Conservation (phyloP, 2,329 filamentous ascomycete genomes). For the Pyrenochaeta sp. region DNA sequence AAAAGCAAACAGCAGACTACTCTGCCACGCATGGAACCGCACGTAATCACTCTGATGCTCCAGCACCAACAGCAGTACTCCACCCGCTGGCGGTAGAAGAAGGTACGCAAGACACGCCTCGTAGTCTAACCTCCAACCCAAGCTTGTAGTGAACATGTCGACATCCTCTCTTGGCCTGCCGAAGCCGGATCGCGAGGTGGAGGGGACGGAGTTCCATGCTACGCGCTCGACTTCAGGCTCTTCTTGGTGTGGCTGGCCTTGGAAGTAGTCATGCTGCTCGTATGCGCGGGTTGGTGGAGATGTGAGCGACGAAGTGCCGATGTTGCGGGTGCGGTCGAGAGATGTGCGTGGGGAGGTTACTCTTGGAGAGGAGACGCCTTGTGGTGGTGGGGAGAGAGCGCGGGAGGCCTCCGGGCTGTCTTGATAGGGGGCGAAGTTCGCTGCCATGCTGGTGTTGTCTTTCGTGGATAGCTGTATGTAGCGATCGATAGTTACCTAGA, state of each 20-base stretch:
- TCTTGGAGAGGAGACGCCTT: conserved; percentile 57
- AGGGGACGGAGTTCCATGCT: conserved; percentile 37
- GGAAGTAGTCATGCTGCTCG: conserved; percentile 54
- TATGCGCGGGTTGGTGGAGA: conserved; percentile 44
- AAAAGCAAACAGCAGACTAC: conserved; percentile 79
- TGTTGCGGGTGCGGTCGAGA: conserved; percentile 42
- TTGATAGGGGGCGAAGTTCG: conserved; percentile 93
- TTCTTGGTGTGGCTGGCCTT: conserved; percentile 12
- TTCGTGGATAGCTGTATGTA: background rate
- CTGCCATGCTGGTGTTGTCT: conserved; percentile 31
- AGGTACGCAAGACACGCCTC: conserved; percentile 93
- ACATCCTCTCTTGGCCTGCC: conserved; percentile 69
- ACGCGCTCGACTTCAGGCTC: conserved; percentile 35
- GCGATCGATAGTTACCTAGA: no score
- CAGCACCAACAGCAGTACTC: conserved; percentile 81
- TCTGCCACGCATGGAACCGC: conserved; percentile 97
- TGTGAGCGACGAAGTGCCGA: conserved; percentile 42
- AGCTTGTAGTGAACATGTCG: conserved; percentile 82
- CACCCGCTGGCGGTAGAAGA: conserved; percentile 82
- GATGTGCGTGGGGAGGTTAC: conserved; percentile 55
- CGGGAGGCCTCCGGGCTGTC: conserved; percentile 87
- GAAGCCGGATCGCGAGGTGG: conserved; percentile 18
- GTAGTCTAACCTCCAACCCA: conserved; percentile 85
- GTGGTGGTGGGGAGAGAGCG: conserved; percentile 74
- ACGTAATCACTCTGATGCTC: conserved; percentile 98